phyloP scores from a whole-genome alignment of 257 asterid genomes.

The Gentiana macrophylla region DNA sequence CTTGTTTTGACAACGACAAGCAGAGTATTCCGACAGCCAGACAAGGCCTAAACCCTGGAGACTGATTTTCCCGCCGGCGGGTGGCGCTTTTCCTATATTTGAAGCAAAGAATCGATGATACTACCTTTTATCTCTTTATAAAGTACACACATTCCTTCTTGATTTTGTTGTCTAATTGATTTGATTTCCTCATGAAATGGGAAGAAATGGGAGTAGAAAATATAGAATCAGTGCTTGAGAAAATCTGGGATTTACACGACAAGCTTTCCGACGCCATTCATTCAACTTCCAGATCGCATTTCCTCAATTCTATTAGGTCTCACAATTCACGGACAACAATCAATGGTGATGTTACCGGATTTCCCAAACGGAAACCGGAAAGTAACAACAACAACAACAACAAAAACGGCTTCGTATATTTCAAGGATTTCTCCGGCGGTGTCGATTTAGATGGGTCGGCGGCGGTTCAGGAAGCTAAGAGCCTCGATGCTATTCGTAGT shows the following conservation, averaged over 20 bases:
- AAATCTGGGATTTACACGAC: conserved; percentile 93
- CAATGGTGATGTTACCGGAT: not conserved
- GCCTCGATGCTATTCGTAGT: conserved; percentile 72
- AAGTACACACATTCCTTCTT: too few species aligned
- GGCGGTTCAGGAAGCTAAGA: conserved; percentile 82
- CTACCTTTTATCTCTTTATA: not conserved
- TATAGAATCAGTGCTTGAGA: conserved; percentile 76
- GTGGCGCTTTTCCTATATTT: not conserved
- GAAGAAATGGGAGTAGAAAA: conserved; percentile 82
- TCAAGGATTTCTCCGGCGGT: conserved; percentile 54
- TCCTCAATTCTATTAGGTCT: conserved; percentile 57
- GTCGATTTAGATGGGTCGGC: conserved; percentile 45
- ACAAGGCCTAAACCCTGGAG: conserved; percentile 2
- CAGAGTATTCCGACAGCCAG: too few species aligned
- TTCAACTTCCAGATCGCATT: conserved; percentile 75
- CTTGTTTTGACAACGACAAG: too few species aligned
- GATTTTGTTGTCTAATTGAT: not conserved
- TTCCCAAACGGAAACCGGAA: conserved; percentile 5
- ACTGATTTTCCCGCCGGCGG: not conserved
- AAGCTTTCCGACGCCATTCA: conserved; percentile 96
- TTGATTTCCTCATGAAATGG: conserved; percentile 49
- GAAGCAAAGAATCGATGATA: conserved; percentile 2
- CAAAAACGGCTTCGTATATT: conserved; percentile 57
- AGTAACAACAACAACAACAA: not conserved
- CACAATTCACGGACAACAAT: conserved; percentile 17